Evolutionary conservation across 2,329 filamentous ascomycete genomes (phyloP).

Genomic region (Cladorrhinum sp.): DNA sequence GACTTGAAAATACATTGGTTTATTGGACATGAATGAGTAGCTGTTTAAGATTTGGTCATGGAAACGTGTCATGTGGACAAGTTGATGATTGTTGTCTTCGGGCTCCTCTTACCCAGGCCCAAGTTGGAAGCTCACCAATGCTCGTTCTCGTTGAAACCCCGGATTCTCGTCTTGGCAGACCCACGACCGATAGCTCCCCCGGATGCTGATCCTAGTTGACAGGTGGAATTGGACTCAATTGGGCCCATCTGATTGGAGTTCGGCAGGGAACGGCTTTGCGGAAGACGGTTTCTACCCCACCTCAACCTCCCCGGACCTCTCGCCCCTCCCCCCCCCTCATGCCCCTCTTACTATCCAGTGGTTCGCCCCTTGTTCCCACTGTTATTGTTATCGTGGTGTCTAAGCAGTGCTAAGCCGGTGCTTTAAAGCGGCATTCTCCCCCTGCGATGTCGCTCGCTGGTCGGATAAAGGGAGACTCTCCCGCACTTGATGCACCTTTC

Average conservation of each 20-base stretch:
- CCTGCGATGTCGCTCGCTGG: constrained; percentile 13
- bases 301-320: not conserved
- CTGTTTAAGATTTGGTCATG: not conserved
- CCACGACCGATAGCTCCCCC: constrained; percentile 8
- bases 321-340: constrained; percentile 3
- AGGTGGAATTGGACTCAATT: constrained; percentile 19
- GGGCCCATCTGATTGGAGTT: constrained; percentile 18
- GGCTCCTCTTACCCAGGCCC: constrained; percentile 6
- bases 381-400: constrained; percentile 11
- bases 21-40: constrained; percentile 5
- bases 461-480: constrained; percentile 19
- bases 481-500: not conserved
- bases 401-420: constrained; percentile 3
- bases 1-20: constrained; percentile 22
- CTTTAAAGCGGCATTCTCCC: constrained; percentile 13
- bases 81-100: not conserved
- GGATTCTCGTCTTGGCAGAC: constrained; percentile 11
- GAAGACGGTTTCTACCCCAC: constrained; percentile 12
- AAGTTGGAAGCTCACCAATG: constrained; percentile 6
- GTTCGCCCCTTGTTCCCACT: not conserved
- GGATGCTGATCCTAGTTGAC: not conserved
- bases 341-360: not conserved
- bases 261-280: constrained; percentile 28
- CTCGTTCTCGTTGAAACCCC: not conserved
- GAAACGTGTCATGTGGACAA: constrained; percentile 5